phyloP scores from a whole-genome alignment of 495 filamentous ascomycete species.

The Physcia stellaris region DNA sequence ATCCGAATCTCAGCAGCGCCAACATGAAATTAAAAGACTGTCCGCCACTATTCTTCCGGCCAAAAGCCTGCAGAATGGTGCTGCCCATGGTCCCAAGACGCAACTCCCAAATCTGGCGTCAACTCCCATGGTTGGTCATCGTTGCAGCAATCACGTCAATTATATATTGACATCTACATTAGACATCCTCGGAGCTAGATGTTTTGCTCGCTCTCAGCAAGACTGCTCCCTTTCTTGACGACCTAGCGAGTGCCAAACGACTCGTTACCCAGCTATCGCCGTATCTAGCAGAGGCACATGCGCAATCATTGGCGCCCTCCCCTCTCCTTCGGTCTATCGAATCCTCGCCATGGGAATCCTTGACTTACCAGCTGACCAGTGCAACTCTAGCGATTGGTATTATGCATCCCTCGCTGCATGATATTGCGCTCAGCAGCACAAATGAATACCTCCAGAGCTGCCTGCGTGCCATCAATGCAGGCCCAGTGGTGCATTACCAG shows the following conservation, averaged over 20 bases:
- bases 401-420: constrained; percentile 49
- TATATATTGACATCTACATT: too few species aligned
- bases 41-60: constrained; percentile 36
- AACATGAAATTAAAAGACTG: constrained; percentile 50
- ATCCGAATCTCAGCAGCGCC: constrained; percentile 40
- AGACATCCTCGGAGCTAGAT: constrained; percentile 73
- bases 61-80: constrained; percentile 21
- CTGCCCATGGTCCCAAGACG: constrained; percentile 25
- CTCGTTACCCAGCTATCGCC: constrained; percentile 59
- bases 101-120: constrained; percentile 28
- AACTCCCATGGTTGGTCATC: constrained; percentile 35
- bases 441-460: constrained; percentile 56
- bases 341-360: constrained; percentile 79
- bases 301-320: constrained; percentile 62
- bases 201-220: constrained; percentile 79
- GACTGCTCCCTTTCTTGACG: constrained; percentile 58
- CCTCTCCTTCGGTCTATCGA: constrained; percentile 70
- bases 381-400: constrained; percentile 68
- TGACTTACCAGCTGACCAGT: constrained; percentile 62
- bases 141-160: too few species aligned
- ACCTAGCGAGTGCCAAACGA: constrained; percentile 53
- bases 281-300: constrained; percentile 71
- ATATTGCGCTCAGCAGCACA: constrained; percentile 44
- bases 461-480: constrained; percentile 33
- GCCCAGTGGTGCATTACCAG: constrained; percentile 18